Evolutionary conservation across 192 early-diverging fungal species (phyloP).

Genomic region (Mortierella hygrophila): DNA sequence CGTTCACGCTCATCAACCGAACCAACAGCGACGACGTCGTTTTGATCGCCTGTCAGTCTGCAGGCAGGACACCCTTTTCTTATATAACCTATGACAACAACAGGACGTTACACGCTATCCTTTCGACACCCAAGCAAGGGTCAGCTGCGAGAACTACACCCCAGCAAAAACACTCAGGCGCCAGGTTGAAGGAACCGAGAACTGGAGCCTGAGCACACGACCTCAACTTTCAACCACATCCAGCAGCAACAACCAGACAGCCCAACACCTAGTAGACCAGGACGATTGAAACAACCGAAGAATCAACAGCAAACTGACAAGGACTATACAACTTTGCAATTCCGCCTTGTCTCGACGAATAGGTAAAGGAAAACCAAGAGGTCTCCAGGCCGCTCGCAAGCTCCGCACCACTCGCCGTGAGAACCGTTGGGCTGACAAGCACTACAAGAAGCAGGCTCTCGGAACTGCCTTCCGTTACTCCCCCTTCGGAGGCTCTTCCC

Average conservation of each 20-base stretch:
- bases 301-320: not conserved
- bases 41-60: not conserved
- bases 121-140: not conserved
- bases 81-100: not conserved
- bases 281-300: not conserved
- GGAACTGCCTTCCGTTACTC: constrained; percentile 98
- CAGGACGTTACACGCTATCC: not conserved
- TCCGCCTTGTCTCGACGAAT: not conserved
- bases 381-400: constrained; percentile 98
- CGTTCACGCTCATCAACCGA: not conserved
- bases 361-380: constrained; percentile 94
- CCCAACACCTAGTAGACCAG: not conserved
- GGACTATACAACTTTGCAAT: not conserved
- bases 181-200: not conserved
- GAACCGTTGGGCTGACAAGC: constrained; percentile 99
- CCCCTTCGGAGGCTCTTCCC: constrained; percentile 99
- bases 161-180: not conserved
- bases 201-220: not conserved
- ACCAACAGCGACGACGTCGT: not conserved
- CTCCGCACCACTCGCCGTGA: constrained; percentile 97
- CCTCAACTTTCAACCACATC: not conserved
- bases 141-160: not conserved
- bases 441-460: constrained; percentile 98
- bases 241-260: not conserved
- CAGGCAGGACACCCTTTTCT: not conserved